A percentile compares a stretch with the other conserved stretches of the same genome.
Conservation (phyloP, 805 yeast species). For the Komagataella pastoris region DNA sequence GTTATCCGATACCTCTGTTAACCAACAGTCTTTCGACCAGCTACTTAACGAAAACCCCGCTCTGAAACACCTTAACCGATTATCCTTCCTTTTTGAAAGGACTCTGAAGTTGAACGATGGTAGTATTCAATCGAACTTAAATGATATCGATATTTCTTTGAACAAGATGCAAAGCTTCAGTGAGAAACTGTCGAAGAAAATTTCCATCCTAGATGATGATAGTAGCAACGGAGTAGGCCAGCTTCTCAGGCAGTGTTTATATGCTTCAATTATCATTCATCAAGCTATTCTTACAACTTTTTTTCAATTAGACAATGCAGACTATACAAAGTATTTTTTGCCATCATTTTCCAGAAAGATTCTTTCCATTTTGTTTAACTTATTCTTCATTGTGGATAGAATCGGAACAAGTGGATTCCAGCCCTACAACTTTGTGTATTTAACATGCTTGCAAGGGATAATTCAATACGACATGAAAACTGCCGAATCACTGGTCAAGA, state of each 20-base stretch:
- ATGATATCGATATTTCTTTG: constrained; percentile 10
- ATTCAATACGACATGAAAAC: constrained; percentile 13
- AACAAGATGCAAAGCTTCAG: constrained; percentile 19
- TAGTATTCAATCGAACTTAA: constrained; percentile 4
- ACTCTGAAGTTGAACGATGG: constrained; percentile 7
- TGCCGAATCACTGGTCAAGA: constrained; percentile 15
- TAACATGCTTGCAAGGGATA: constrained; percentile 29
- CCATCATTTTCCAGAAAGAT: constrained; percentile 16
- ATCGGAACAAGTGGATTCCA: constrained; percentile 57
- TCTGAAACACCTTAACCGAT: constrained; percentile 31
- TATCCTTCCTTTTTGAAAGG: constrained; percentile 25
- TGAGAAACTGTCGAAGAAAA: constrained; percentile 7
- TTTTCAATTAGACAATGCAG: constrained; percentile 9
- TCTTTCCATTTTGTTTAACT: constrained; percentile 25
- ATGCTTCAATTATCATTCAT: constrained; percentile 33
- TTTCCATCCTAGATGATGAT: constrained; percentile 3
- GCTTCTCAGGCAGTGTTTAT: constrained; percentile 26
- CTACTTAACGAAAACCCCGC: constrained; percentile 20
- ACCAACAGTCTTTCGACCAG: background rate
- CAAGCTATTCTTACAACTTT: constrained; percentile 33
- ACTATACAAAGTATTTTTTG: constrained; percentile 5
- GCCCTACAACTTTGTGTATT: constrained; percentile 45
- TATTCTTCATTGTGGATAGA: constrained; percentile 33
- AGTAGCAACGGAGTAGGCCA: constrained; percentile 1
- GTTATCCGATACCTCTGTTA: background rate